Conservation (phyloP, 2,329 filamentous ascomycete genomes). For the Purpureocillium lavendulum region DNA sequence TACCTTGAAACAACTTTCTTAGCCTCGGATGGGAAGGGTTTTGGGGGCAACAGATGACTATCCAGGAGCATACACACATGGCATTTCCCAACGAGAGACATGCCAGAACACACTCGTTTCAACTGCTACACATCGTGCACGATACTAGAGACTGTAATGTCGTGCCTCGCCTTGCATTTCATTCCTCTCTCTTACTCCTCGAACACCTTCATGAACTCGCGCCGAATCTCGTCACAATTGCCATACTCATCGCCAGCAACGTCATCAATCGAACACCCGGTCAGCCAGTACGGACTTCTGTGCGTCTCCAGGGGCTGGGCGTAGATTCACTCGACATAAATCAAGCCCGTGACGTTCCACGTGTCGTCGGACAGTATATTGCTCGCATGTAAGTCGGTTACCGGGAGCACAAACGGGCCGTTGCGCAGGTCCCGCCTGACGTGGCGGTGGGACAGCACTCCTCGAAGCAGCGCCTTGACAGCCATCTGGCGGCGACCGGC, state of each 20-base stretch:
- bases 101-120: conserved; percentile 12
- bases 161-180: conserved; percentile 1
- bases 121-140: conserved; percentile 11
- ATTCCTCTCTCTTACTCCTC: conserved; percentile 7
- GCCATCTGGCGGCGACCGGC: conserved; percentile 22
- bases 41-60: conserved; percentile 6
- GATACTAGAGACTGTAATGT: conserved; percentile 5
- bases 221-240: conserved; percentile 7
- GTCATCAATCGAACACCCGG: conserved; percentile 9
- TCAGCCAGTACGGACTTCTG: conserved; percentile 13
- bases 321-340: conserved; percentile 27
- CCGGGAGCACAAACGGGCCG: conserved; percentile 17
- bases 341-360: conserved; percentile 23
- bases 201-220: conserved; percentile 11
- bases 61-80: conserved; percentile 8
- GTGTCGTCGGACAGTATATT: conserved; percentile 27
- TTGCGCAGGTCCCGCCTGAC: conserved; percentile 13
- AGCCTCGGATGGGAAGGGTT: conserved; percentile 2
- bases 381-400: conserved; percentile 23
- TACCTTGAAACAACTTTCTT: conserved; percentile 6
- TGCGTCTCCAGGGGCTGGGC: conserved; percentile 13
- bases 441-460: conserved; percentile 14
- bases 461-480: conserved; percentile 12
- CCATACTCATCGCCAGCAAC: conserved; percentile 9
- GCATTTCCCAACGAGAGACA: conserved; percentile 7